Conservation (phyloP, 768 basidiomycete genomes). For the Leccinum boreale region DNA sequence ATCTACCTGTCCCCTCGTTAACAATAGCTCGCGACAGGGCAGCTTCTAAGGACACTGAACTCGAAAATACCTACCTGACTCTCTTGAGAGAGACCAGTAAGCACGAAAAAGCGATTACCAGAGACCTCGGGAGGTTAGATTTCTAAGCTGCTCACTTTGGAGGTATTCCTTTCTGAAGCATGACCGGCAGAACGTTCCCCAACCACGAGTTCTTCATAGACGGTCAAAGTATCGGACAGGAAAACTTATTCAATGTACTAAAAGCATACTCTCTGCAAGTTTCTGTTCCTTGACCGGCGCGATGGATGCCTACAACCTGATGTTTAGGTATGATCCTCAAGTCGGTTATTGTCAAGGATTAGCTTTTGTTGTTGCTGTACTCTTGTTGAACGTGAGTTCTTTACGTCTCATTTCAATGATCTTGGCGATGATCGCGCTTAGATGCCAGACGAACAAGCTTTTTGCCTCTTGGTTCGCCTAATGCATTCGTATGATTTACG, state of each 20-base stretch:
- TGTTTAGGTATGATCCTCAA: conserved; percentile 74
- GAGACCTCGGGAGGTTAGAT: conserved; percentile 81
- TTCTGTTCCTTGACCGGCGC: background rate
- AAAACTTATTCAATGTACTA: conserved; percentile 95
- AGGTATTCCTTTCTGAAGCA: conserved; percentile 11
- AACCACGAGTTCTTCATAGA: conserved; percentile 96
- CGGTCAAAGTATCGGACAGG: conserved; percentile 92
- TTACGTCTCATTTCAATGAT: background rate
- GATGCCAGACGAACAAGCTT: conserved; percentile 99
- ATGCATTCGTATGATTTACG: conserved; percentile 97
- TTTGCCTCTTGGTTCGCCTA: conserved; percentile 88
- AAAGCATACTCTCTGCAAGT: conserved; percentile 94
- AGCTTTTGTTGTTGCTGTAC: conserved; percentile 92
- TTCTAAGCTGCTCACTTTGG: background rate
- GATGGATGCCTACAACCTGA: conserved; percentile 4
- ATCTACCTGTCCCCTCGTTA: conserved; percentile 6
- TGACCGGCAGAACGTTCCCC: conserved; percentile 76
- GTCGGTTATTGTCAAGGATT: conserved; percentile 98
- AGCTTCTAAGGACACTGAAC: conserved; percentile 85
- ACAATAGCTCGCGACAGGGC: conserved; percentile 51
- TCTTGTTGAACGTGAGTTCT: conserved; percentile 78
- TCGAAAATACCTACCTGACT: conserved; percentile 79
- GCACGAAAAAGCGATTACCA: conserved; percentile 91
- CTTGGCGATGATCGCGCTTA: conserved; percentile 28
- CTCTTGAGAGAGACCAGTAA: conserved; percentile 79